Evolutionary conservation across 768 basidiomycete species (phyloP), one percentile per base, ranked within the genome.

Genomic region (Hydnomerulius pinastri): DNA sequence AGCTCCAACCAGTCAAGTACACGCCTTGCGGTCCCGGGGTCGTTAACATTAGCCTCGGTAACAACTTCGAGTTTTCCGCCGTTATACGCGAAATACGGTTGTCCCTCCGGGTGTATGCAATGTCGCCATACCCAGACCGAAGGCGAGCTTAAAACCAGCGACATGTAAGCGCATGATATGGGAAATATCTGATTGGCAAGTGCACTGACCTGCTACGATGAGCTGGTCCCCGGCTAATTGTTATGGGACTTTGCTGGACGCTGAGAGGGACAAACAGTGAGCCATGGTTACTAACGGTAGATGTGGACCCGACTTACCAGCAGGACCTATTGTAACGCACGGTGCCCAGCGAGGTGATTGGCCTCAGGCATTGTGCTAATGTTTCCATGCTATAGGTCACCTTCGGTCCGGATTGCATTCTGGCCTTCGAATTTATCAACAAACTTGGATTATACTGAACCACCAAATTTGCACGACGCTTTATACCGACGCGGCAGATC

Each of bases 51-150:
- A 1, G 75, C 78, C 25, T 85, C 82, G 0, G 85, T 86, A 15
- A 86, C 76, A 8, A 82, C 64, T 2, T 60, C 62, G 21, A 76
- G 67, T 5, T 59, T 45, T 15, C 65, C 56, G 12, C 28, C 15
- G 3, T 46, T 17, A 11, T 54, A 32, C 2, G 51, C 17, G 54
- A 79, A 85, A 57, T 86, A 87, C 1, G 67, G 54, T 54, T 82
- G 77, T 10, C 85, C 85, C 56, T 86, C 85, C 0, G 85, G 83
- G 40, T 87, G 83, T 2, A 73, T 66, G 33, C 73, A 63, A 4
- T 70, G 58, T 2, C 65, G 61, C 85, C 85, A 86, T 2, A 43
- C 33, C 15, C 45, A 9, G 7, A 20, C 5, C 8, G 35, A 17
- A 2, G 43, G 29, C 1, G 10, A 6, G 5, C 54, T 62, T 50